These are phyloP conservation scores for Pythium dissimile DNA, from an alignment of 352 stramenopile genomes.

Conservation along the genomic window DNA sequence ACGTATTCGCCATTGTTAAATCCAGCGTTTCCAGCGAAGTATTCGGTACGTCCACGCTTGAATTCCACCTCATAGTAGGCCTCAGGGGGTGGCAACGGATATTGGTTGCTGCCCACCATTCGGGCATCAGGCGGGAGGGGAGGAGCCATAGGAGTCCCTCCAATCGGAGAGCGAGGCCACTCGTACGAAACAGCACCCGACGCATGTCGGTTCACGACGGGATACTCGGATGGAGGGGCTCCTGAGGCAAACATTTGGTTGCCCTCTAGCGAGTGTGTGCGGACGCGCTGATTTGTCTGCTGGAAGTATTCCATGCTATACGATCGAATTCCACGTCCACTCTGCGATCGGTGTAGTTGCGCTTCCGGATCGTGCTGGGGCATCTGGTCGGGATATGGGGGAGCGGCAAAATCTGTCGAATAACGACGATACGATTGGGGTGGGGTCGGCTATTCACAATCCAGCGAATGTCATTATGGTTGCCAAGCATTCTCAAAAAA, in stretches of 20 bases:
- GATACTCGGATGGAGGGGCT: conserved; percentile 47
- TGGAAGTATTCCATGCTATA: conserved; percentile 79
- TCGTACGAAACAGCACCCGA: conserved; percentile 64
- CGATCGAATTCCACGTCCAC: conserved; percentile 53
- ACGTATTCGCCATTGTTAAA: conserved; percentile 94
- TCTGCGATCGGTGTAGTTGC: conserved; percentile 23
- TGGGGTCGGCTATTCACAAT: conserved; percentile 25
- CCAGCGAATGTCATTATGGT: too few relatives aligned
- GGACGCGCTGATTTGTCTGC: conserved; percentile 47
- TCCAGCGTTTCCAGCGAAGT: conserved; percentile 85
- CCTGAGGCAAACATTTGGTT: conserved; percentile 48
- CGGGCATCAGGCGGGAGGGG: conserved; percentile 56
- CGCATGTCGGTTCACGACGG: conserved; percentile 49
- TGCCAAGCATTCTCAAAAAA: too few relatives aligned
- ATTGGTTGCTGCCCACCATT: conserved; percentile 25
- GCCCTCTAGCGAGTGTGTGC: conserved; percentile 76
- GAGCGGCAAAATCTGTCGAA: conserved; percentile 60
- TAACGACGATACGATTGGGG: conserved; percentile 65
- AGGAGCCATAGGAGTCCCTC: conserved; percentile 36
- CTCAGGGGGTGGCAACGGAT: conserved; percentile 59
- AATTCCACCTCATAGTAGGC: conserved; percentile 95
- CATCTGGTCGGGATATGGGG: conserved; percentile 63
- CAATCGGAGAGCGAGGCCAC: conserved; percentile 45
- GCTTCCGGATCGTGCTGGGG: conserved; percentile 42
- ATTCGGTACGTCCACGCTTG: conserved; percentile 90